Percentiles rank a stretch among this genome's conserved stretches.
Conservation (phyloP, 352 stramenopile species). For the Globisporangium canariense region DNA sequence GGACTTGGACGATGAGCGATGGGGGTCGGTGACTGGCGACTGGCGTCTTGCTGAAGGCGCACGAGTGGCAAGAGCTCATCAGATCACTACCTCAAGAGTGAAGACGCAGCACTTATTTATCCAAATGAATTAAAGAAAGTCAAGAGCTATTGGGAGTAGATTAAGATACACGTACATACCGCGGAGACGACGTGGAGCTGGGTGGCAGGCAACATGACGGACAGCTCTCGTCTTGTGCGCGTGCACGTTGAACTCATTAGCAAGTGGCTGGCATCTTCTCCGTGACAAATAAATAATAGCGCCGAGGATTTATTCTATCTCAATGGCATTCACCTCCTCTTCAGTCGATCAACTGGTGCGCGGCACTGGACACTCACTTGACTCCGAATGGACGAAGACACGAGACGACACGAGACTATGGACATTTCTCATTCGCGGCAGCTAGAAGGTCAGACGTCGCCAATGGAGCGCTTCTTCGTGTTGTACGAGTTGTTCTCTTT, state of each 20-base stretch:
- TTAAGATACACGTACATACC: conserved; percentile 5
- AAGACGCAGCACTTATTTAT: conserved; percentile 12
- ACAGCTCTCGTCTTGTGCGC: neutral
- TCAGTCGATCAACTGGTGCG: conserved; percentile 8
- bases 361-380: neutral
- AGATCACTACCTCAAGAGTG: neutral
- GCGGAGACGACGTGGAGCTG: neutral
- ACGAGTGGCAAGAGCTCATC: neutral
- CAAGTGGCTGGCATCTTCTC: conserved; percentile 1
- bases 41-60: neutral
- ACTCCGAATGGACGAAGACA: conserved; percentile 1
- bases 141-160: conserved; percentile 13
- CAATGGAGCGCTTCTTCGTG: conserved; percentile 60
- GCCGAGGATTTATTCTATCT: conserved; percentile 15
- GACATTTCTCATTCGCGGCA: neutral
- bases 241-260: neutral
- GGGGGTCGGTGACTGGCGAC: too few relatives aligned
- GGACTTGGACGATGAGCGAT: conserved; percentile 38
- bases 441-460: conserved; percentile 44
- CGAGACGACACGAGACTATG: conserved; percentile 4
- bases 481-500: conserved; percentile 64
- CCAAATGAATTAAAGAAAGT: conserved; percentile 14
- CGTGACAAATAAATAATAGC: conserved; percentile 19
- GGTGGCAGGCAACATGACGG: neutral
- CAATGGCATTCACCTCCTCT: conserved; percentile 13